Evolutionary conservation across 345 rosid genomes (phyloP).

Genomic region (Populus nigra): DNA sequence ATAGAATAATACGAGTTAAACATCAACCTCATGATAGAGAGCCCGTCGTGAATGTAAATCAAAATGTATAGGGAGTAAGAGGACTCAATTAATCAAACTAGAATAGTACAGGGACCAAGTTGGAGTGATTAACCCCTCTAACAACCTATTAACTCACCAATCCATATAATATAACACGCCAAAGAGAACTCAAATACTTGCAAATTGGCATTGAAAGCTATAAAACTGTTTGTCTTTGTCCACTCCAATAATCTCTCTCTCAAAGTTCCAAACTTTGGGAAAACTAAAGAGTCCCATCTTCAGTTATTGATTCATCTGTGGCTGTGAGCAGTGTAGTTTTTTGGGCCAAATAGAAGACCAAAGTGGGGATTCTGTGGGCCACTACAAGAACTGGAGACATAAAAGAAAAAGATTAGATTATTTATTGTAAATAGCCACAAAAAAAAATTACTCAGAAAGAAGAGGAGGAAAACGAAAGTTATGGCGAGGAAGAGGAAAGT

Average conservation of each 20-base stretch:
- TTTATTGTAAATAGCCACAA: background rate
- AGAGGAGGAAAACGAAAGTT: background rate
- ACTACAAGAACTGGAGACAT: background rate
- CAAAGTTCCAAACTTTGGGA: background rate
- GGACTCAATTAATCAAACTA: no score
- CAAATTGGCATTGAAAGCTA: background rate
- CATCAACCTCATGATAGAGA: no score
- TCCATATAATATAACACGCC: no score
- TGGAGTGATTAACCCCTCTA: no score
- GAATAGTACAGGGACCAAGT: no score
- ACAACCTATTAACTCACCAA: no score
- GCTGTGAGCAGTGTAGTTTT: background rate
- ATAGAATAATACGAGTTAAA: no score
- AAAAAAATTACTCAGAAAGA: background rate
- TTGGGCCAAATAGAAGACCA: background rate
- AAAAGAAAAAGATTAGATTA: background rate
- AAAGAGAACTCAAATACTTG: no score
- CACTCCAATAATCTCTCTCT: background rate
- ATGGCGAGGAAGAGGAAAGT: background rate
- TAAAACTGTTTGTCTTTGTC: background rate
- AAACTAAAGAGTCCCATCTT: background rate
- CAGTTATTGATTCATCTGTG: background rate
- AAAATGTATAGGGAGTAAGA: no score
- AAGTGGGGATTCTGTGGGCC: background rate
- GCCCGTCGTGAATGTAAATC: no score